These are phyloP conservation scores for Arthrobotrys iridis DNA, from an alignment of 2,329 filamentous ascomycete species.

Conservation along the genomic window DNA sequence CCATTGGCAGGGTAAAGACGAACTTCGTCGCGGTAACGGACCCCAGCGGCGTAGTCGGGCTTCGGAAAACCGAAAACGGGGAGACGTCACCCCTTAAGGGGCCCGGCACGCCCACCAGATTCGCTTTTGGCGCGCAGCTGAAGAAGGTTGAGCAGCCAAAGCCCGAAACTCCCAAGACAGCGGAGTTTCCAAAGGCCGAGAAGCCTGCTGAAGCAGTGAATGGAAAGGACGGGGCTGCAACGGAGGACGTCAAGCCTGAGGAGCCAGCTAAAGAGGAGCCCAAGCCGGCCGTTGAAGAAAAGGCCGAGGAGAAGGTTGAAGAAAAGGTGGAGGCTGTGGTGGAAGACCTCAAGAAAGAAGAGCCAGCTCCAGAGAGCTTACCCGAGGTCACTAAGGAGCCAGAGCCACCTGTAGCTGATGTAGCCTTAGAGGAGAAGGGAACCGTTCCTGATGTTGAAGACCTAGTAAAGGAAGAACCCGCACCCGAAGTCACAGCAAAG, in stretches of 20 bases:
- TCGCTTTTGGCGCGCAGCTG: constrained; percentile 43
- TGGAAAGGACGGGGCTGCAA: constrained; percentile 22
- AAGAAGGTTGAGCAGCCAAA: constrained; percentile 38
- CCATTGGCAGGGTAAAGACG: constrained; percentile 55
- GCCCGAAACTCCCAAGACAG: constrained; percentile 26
- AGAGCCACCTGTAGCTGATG: constrained; percentile 19
- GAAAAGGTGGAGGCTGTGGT: not conserved
- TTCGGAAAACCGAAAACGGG: constrained; percentile 53
- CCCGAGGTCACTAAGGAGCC: constrained; percentile 35
- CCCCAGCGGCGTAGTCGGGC: constrained; percentile 51
- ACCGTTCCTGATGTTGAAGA: constrained; percentile 37
- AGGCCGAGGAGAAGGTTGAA: not conserved
- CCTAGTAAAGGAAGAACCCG: constrained; percentile 23
- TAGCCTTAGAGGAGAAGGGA: constrained; percentile 22
- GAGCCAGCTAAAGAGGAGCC: constrained; percentile 17
- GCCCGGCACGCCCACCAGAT: constrained; percentile 45
- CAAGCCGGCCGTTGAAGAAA: constrained; percentile 4
- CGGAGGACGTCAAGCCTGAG: constrained; percentile 13
- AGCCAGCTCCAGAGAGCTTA: constrained; percentile 15
- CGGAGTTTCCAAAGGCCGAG: constrained; percentile 51
- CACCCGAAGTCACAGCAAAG: constrained; percentile 3
- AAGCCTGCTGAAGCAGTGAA: constrained; percentile 16
- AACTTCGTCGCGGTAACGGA: constrained; percentile 57
- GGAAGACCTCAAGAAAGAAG: constrained; percentile 16
- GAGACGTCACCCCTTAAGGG: constrained; percentile 51